phyloP scores from a whole-genome alignment of 208 protist genomes.

The Trichomonas vaginalis region DNA sequence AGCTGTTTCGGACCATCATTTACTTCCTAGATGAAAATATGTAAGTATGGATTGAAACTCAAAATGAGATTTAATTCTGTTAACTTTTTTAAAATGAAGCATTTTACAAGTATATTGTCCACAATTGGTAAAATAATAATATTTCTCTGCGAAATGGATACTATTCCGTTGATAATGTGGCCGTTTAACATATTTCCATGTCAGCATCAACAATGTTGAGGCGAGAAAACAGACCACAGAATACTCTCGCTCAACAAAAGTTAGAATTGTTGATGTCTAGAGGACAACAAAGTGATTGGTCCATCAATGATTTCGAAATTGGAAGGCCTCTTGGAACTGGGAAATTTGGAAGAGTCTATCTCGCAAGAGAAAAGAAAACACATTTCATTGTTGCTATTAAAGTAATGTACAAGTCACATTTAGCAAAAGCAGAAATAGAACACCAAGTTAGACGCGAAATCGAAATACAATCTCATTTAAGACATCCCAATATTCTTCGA shows the following conservation, averaged over 20 bases:
- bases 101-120: too few species aligned
- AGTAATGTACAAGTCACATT: slow-evolving; percentile 72
- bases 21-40: too few species aligned
- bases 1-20: too few species aligned
- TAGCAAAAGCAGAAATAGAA: slow-evolving; percentile 76
- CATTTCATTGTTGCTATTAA: slow-evolving; percentile 96
- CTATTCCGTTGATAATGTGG: not conserved
- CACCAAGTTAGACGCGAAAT: slow-evolving; percentile 92
- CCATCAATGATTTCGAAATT: slow-evolving; percentile 53
- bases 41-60: too few species aligned
- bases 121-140: too few species aligned
- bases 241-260: not conserved
- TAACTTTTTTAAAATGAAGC: too few species aligned
- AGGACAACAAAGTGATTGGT: slow-evolving; percentile 26
- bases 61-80: too few species aligned
- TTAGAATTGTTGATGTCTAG: not conserved
- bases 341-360: slow-evolving; percentile 97
- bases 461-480: slow-evolving; percentile 86
- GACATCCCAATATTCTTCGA: slow-evolving; percentile 91
- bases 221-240: not conserved
- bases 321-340: slow-evolving; percentile 56
- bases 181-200: not conserved
- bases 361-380: slow-evolving; percentile 79
- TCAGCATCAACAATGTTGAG: not conserved
- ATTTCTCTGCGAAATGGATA: too few species aligned